These are phyloP conservation scores for Amanita brunnescens DNA, from an alignment of 768 basidiomycete genomes.

Conservation along the genomic window DNA sequence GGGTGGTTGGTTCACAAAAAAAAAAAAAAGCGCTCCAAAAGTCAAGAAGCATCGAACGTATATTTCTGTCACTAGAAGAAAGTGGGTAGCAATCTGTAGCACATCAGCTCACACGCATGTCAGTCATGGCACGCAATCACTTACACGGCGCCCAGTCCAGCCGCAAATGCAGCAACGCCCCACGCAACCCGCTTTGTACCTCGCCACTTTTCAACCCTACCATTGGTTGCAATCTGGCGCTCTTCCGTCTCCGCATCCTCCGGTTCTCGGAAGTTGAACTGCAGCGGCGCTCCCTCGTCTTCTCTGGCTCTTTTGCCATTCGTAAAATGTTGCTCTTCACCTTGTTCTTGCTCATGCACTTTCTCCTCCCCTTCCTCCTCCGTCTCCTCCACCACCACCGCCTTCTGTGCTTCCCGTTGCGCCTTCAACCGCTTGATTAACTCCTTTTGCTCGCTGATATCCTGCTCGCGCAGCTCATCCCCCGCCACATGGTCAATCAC, in stretches of 20 bases:
- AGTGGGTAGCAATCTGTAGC: slow-evolving; percentile 47
- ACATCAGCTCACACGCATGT: background rate
- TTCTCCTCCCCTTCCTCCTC: slow-evolving; percentile 19
- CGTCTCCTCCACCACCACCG: slow-evolving; percentile 18
- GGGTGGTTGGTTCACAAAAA: too few relatives aligned
- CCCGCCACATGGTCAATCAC: slow-evolving; percentile 48
- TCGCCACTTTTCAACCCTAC: slow-evolving; percentile 45
- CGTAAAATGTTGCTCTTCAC: slow-evolving; percentile 13
- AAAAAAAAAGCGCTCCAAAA: background rate
- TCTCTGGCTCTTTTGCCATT: slow-evolving; percentile 50
- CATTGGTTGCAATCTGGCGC: slow-evolving; percentile 47
- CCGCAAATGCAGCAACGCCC: slow-evolving; percentile 78
- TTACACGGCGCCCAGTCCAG: slow-evolving; percentile 76
- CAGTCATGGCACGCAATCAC: slow-evolving; percentile 22
- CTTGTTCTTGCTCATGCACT: slow-evolving; percentile 23
- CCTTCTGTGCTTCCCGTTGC: slow-evolving; percentile 36
- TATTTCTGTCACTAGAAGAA: slow-evolving; percentile 50
- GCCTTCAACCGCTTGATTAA: slow-evolving; percentile 67
- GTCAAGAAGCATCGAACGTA: too few relatives aligned
- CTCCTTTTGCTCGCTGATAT: slow-evolving; percentile 71
- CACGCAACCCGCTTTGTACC: slow-evolving; percentile 71
- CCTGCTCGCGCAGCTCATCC: slow-evolving; percentile 55
- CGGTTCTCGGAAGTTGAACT: slow-evolving; percentile 60
- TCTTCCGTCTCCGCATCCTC: slow-evolving; percentile 59
- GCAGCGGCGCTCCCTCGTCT: slow-evolving; percentile 35